Percentiles rank a stretch among this genome's conserved stretches.
These are phyloP conservation scores for Teratosphaeria nubilosa DNA, from an alignment of 2,329 filamentous ascomycete genomes.

Conservation along the genomic window DNA sequence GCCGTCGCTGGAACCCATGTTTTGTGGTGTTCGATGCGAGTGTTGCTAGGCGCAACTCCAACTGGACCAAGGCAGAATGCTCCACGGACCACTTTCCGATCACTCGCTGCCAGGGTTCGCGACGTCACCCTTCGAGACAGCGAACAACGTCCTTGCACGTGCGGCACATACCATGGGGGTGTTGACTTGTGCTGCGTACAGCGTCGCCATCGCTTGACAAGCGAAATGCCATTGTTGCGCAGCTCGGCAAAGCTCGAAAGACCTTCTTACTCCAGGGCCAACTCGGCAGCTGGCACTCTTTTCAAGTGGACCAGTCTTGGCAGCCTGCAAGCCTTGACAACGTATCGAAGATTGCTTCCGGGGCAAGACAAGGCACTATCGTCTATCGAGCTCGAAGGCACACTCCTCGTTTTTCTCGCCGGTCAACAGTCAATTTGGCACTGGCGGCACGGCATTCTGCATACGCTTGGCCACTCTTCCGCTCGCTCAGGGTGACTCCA, in stretches of 20 bases:
- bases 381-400: no score
- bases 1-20: background rate
- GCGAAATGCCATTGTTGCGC: background rate
- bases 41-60: background rate
- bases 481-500: background rate
- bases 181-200: background rate
- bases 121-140: background rate
- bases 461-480: background rate
- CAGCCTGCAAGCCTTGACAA: no score
- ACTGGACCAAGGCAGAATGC: background rate
- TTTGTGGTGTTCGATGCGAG: background rate
- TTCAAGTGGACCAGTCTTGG: background rate
- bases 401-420: no score
- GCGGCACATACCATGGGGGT: background rate
- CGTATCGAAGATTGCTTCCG: no score
- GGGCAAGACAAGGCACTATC: no score
- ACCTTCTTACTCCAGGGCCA: background rate
- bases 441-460: background rate
- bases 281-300: background rate
- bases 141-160: background rate
- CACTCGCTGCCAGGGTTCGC: background rate
- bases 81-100: background rate
- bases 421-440: background rate
- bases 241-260: background rate
- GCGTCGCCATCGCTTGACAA: background rate